Base-by-base conservation (phyloP, 2,329 filamentous ascomycete species). In the Alternaria consortialis region DNA sequence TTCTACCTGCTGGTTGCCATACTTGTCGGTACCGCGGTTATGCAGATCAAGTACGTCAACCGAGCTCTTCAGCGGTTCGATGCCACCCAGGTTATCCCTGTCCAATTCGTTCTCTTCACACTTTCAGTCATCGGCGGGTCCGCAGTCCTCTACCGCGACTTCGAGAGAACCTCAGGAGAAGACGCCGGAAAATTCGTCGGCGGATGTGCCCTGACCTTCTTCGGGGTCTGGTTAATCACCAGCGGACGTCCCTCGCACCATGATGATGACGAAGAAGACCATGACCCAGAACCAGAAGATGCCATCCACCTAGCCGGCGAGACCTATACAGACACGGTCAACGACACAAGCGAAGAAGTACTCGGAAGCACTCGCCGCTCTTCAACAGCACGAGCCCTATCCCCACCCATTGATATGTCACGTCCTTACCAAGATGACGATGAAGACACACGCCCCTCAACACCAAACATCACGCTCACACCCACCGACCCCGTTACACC, bases 31-130 rank as follows among this genome's bases (percentile, higher is more conserved):
- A 98, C 94, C 1, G 95, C 95, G 7, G 84, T 99, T 61, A 93
- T 98, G 91, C 95, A 99, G 80, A 94, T 99, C 70, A 94, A 93
- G 75, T 99, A 98, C 76, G 87, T 99, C 76, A 99, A 98, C 81
- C 91, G 88, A 53, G 90, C 90, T 1, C 84, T 99, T 53, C 94
- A 97, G 77, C 89, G 92, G 47, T 99, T 98, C 81, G 93, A 97
- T 78, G 97, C 95, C 7, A 99, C 95, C 0, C 93, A 97, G 77
- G 95, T 99, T 69, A 99, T 99, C 65, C 95, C 95, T 0, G 95
- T 95, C 13, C 95, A 99, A 74, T 99, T 99, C 71, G 95, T 99
- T 51, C 87, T 96, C 65, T 99, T 99, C 78, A 99, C 95, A 0
- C 84, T 99, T 7, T 97, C 92, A 6, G 95, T 98, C 64, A 98